A percentile compares a stretch with the other conserved stretches of the same genome.
These are phyloP conservation scores for Diddensiella caesifluorescens DNA, from an alignment of 805 yeast species.

Conservation along the genomic window DNA sequence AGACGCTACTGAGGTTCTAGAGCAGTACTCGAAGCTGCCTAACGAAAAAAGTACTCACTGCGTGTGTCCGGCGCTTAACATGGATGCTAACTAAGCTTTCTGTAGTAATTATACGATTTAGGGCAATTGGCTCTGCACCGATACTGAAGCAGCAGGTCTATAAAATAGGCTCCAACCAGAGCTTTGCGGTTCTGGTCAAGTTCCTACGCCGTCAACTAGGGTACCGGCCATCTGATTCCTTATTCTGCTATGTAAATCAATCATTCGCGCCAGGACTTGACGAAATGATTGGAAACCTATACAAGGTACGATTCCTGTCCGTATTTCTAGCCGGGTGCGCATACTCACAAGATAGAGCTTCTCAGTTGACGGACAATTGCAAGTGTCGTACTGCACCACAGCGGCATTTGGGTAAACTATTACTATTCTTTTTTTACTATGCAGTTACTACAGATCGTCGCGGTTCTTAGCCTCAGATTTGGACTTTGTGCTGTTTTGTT, in stretches of 20 bases:
- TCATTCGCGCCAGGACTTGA: conserved; percentile 39
- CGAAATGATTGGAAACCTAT: conserved; percentile 31
- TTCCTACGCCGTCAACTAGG: conserved; percentile 39
- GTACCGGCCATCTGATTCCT: conserved; percentile 25
- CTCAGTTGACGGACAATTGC: conserved; percentile 23
- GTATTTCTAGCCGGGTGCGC: background rate
- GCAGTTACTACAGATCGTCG: too few species aligned
- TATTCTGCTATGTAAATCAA: conserved; percentile 38
- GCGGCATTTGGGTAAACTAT: conserved; percentile 30
- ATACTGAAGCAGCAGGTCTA: conserved; percentile 43
- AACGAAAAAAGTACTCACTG: conserved; percentile 17
- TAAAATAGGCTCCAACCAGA: conserved; percentile 40
- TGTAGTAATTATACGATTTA: conserved; percentile 43
- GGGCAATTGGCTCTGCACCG: conserved; percentile 52
- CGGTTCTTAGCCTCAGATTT: too few species aligned
- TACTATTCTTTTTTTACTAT: too few species aligned
- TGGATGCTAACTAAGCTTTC: conserved; percentile 17
- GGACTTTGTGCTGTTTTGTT: too few species aligned
- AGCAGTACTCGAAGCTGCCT: conserved; percentile 24
- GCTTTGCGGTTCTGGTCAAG: conserved; percentile 41
- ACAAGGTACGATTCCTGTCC: conserved; percentile 7
- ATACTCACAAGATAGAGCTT: conserved; percentile 11
- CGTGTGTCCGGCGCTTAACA: background rate
- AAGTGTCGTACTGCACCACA: conserved; percentile 24
- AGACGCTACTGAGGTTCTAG: conserved; percentile 28